Conservation (phyloP, 805 yeast genomes). For the Ogataea paraovalis region DNA sequence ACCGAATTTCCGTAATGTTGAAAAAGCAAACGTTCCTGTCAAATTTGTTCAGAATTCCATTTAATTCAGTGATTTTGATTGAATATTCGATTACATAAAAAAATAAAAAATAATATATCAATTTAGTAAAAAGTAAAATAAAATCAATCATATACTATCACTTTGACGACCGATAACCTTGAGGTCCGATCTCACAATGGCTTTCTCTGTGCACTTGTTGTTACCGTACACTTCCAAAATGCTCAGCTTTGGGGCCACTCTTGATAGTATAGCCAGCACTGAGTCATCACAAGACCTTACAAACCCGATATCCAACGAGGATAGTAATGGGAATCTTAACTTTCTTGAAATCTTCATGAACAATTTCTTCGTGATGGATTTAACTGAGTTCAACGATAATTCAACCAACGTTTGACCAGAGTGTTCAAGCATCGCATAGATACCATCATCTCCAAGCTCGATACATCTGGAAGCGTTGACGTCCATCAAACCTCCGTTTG, state of each 20-base stretch:
- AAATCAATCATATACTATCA: slow-evolving; percentile 41
- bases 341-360: slow-evolving; percentile 44
- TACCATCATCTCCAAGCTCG: slow-evolving; percentile 57
- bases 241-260: slow-evolving; percentile 56
- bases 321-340: slow-evolving; percentile 52
- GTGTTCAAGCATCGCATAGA: slow-evolving; percentile 58
- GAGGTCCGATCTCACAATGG: slow-evolving; percentile 49
- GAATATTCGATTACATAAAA: neutral
- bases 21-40: slow-evolving; percentile 50
- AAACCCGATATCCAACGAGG: slow-evolving; percentile 74
- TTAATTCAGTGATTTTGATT: neutral
- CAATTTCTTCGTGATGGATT: slow-evolving; percentile 46
- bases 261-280: slow-evolving; percentile 52
- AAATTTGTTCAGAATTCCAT: slow-evolving; percentile 34
- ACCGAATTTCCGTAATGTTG: slow-evolving; percentile 63
- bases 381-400: slow-evolving; percentile 71
- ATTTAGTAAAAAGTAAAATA: neutral
- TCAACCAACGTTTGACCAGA: slow-evolving; percentile 63
- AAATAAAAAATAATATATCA: neutral
- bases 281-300: slow-evolving; percentile 72
- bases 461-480: slow-evolving; percentile 65
- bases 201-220: slow-evolving; percentile 58
- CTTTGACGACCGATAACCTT: slow-evolving; percentile 73
- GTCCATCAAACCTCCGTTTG: slow-evolving; percentile 55
- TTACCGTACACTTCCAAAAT: slow-evolving; percentile 80